Evolutionary conservation across 2,329 filamentous ascomycete genomes (phyloP), one percentile per base, ranked within the genome.

Genomic region (Cercospora sp.): DNA sequence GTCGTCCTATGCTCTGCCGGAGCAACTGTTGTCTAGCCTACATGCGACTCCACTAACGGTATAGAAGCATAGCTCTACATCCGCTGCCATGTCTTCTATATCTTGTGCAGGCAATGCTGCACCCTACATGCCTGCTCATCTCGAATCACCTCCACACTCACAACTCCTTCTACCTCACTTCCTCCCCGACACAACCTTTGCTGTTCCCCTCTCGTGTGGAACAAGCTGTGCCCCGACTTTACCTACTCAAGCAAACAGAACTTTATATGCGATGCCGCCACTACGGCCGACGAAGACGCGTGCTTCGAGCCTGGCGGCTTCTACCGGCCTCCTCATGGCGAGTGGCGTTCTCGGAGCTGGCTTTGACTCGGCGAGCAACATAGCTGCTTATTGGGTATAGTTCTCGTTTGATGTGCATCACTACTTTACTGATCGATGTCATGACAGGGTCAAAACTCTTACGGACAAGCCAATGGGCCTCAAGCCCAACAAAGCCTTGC

Each of bases 361-460:
- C 58, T 65, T 69, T 48, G 45, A 55, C 26, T 63, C 62, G 57
- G 20, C 65, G 36, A 67, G 33, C 65, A 69, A 68, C 45, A 48
- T 69, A 67, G 69, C 63, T 20, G 58, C 55, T 13, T 69, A 67
- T 28, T 69, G 66, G 69, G 67, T 64, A 33, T 18, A 23, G 2
- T 40, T 53, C 31, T 40, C 23, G n/a, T 61, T 23, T 28, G 10
- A 28, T 16, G 12, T 10, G 10, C 48, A 16, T 53, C 23, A 8
- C 7, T 13, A 28, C 13, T 13, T 12, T 5, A 16, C 48, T 53
- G 13, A 53, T 23, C 48, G 23, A 26, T 28, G 33, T 30, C 40
- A 33, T 20, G 10, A 16, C n/a, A 65, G 70, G 70, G 70, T 9
- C 89, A 91, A 75, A 91, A 91, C 76, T 91, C 88, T 0, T 83